phyloP scores from a whole-genome alignment of 176 grass and related monocot species.

The Sorghum bicolor region Sorghum_bicolor_NCBIv3 NC_012879.2:52962501-52963000 shows the following conservation, averaged over 20 bases:
- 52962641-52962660: conserved; percentile 87
- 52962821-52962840: too few relatives aligned
- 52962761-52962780: neutral
- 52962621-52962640: conserved; percentile 77
- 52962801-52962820: too few relatives aligned
- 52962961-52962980: neutral
- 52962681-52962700: conserved; percentile 36
- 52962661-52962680: conserved; percentile 84
- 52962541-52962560: neutral
- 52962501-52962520: neutral
- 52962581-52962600: conserved; percentile 32
- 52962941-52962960: too few relatives aligned
- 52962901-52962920: too few relatives aligned
- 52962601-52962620: conserved; percentile 39
- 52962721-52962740: neutral
- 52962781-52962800: neutral
- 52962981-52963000: neutral
- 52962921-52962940: too few relatives aligned
- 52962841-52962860: too few relatives aligned
- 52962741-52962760: neutral
- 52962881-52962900: too few relatives aligned
- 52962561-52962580: conserved; percentile 18
- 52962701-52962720: neutral
- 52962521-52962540: neutral
- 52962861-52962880: too few relatives aligned